These are phyloP conservation scores for Cymodocea nodosa DNA, from an alignment of 116 monocot species.

Conservation along the genomic window DNA sequence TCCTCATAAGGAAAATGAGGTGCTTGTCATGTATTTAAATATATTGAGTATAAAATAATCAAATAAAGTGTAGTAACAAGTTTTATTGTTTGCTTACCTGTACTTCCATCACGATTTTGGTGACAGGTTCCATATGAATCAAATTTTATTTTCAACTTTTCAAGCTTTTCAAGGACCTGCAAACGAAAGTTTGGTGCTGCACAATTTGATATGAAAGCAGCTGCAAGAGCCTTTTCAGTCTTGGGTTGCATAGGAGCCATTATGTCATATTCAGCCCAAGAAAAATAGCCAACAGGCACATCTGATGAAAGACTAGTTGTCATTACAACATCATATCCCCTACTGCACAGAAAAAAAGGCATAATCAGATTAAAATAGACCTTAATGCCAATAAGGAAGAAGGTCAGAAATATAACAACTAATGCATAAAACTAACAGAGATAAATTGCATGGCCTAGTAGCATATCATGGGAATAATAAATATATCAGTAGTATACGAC, in stretches of 20 bases:
- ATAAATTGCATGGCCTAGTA: too few species aligned
- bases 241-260: constrained; percentile 83
- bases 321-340: constrained; percentile 67
- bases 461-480: too few species aligned
- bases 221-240: constrained; percentile 62
- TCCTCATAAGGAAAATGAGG: too few species aligned
- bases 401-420: neutral
- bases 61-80: neutral
- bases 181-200: constrained; percentile 81
- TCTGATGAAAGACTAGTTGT: constrained; percentile 91
- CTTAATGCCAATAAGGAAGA: neutral
- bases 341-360: constrained; percentile 20
- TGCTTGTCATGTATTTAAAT: neutral
- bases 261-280: constrained; percentile 94
- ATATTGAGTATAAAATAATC: neutral
- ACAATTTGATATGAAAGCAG: constrained; percentile 95
- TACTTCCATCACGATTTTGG: constrained; percentile 51
- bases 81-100: neutral
- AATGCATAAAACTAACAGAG: too few species aligned
- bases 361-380: neutral
- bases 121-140: constrained; percentile 92
- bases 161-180: constrained; percentile 66
- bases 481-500: too few species aligned
- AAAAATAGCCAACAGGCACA: constrained; percentile 94
- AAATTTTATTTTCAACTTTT: constrained; percentile 49